Percentiles rank a stretch among this genome's conserved stretches.
Evolutionary conservation across 192 early-diverging fungal species (phyloP).

Genomic region (Coemansia aciculifera): DNA sequence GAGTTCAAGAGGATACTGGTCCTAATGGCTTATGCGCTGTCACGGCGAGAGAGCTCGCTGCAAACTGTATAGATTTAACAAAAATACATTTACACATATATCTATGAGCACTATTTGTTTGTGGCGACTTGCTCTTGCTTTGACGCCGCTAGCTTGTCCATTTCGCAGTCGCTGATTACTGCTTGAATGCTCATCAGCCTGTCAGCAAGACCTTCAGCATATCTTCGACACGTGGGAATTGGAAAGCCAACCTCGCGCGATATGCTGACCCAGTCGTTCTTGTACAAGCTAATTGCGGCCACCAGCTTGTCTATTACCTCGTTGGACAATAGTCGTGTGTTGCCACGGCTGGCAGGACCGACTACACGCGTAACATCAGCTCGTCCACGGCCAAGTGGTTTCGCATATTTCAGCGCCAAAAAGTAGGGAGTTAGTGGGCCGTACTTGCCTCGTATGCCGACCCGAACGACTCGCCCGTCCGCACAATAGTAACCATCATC

Average conservation of each 20-base stretch:
- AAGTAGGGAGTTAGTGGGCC: conserved; percentile 31
- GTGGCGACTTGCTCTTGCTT: background rate
- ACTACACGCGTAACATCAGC: conserved; percentile 1
- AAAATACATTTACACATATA: background rate
- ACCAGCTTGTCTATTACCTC: conserved; percentile 34
- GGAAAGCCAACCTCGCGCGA: conserved; percentile 35
- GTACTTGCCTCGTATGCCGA: background rate
- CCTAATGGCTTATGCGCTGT: conserved; percentile 34
- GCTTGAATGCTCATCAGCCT: conserved; percentile 17
- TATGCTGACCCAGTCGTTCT: conserved; percentile 46
- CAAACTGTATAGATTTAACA: background rate
- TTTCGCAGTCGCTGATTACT: conserved; percentile 17
- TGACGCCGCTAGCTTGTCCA: conserved; percentile 17
- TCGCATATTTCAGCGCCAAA: conserved; percentile 16
- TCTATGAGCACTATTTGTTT: background rate
- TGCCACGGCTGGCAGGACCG: background rate
- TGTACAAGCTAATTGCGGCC: conserved; percentile 22
- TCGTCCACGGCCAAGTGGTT: background rate
- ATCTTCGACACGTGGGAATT: conserved; percentile 16
- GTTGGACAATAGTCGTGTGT: background rate
- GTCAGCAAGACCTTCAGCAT: conserved; percentile 16
- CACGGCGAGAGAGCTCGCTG: background rate
- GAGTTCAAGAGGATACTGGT: conserved; percentile 38
- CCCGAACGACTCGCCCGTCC: conserved; percentile 18
- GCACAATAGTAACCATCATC: conserved; percentile 32